phyloP scores from a whole-genome alignment of 805 yeast genomes.

The Yueomyces sinensis region DNA sequence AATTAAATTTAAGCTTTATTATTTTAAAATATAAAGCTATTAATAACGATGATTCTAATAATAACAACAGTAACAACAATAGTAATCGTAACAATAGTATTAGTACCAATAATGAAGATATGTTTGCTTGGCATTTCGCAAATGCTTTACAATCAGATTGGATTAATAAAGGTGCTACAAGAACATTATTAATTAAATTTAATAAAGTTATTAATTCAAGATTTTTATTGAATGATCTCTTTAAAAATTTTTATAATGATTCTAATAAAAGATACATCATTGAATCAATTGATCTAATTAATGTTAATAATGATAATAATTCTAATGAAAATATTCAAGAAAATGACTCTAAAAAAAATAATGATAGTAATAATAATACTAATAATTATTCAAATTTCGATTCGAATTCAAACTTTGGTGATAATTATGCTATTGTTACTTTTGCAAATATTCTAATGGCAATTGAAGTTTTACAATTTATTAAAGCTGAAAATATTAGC shows the following conservation, averaged over 20 bases:
- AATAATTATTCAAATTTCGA: not conserved
- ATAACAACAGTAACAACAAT: conserved; percentile 15
- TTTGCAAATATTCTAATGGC: conserved; percentile 19
- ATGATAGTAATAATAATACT: not conserved
- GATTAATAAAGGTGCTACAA: conserved; percentile 16
- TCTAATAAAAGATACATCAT: conserved; percentile 16
- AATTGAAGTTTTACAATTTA: conserved; percentile 12
- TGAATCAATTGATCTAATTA: conserved; percentile 15
- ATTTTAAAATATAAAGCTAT: conserved; percentile 27
- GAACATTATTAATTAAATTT: conserved; percentile 16
- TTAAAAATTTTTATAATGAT: conserved; percentile 5
- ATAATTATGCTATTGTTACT: conserved; percentile 14
- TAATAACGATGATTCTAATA: conserved; percentile 7
- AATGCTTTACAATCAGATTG: conserved; percentile 10
- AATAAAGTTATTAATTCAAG: conserved; percentile 1
- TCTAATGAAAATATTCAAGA: not conserved
- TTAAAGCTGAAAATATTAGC: conserved; percentile 4
- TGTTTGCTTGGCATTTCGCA: conserved; percentile 1
- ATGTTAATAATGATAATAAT: conserved; percentile 4
- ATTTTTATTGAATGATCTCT: conserved; percentile 5
- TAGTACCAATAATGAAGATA: conserved; percentile 19
- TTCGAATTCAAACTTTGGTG: conserved; percentile 7
- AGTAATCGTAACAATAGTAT: not conserved
- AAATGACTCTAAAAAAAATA: conserved; percentile 1
- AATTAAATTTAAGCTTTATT: conserved; percentile 25